Evolutionary conservation across 495 filamentous ascomycete genomes (phyloP), one percentile per base, ranked within the genome.

Genomic region (Trichocladium uniseriatum): DNA sequence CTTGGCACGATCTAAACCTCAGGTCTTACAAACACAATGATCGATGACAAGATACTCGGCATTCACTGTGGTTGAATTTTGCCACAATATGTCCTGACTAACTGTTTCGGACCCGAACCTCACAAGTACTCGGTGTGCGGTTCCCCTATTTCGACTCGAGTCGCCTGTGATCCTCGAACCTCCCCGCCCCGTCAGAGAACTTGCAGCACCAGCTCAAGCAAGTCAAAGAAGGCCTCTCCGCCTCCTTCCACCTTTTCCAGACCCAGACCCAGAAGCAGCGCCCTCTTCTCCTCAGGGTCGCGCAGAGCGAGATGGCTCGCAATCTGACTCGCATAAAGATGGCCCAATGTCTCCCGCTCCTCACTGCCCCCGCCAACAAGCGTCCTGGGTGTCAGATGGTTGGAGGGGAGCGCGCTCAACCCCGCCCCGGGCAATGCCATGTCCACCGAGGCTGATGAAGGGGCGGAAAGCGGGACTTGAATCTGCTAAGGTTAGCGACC

Each of bases 271-370:
- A 96, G 68, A 3, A 97, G 74, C 10, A 98, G 67, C 41, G 86
- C 79, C 45, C 92, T 77, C 55, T 75, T 80, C 64, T 98, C 92
- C 16, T 84, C 72, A 4, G 86, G 81, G 45, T 86, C 72, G 53
- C 80, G 81, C 45, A 79, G 79, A 28, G 79, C 68, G 50, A 98
- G 78, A 11, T 81, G 78, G 57, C 79, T 91, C 6, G 84, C 92
- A 51, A 96, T 86, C 59, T 95, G 89, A 43, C 85, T 84, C 32
- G 88, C 88, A 61, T 88, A 81, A 5, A 95, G 77, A 68, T 96
- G 92, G 21, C 86, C 91, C 15, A 91, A 58, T 0, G 84, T 86
- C 54, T 95, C 88, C 32, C 90, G 76, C 41, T 86, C 83, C 49
- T 84, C 73, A 15, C 79, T 80, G 24, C 86, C 83, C 11, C 82